Evolutionary conservation across 2,329 filamentous ascomycete species (phyloP).

Genomic region (Colletotrichum magnum): DNA sequence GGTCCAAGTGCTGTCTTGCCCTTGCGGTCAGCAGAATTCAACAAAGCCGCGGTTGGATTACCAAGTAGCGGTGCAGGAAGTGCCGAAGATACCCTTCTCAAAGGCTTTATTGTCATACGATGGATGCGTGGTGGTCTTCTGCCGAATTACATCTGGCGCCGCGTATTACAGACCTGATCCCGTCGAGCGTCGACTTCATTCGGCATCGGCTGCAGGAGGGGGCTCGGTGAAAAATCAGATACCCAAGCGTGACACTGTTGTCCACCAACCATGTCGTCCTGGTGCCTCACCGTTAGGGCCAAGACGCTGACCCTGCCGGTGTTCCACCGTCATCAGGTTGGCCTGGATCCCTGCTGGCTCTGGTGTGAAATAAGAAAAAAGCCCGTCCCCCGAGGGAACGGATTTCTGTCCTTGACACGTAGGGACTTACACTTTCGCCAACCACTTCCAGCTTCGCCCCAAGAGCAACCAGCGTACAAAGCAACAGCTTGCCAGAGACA

Average conservation of each 20-base stretch:
- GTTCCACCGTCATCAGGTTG: slow-evolving; percentile 3
- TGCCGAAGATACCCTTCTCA: neutral
- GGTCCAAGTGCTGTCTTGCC: neutral
- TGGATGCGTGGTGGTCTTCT: slow-evolving; percentile 11
- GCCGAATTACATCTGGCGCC: neutral
- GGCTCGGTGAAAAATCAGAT: slow-evolving; percentile 16
- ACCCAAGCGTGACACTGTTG: slow-evolving; percentile 7
- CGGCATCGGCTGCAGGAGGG: slow-evolving; percentile 6
- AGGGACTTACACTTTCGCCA: slow-evolving; percentile 40
- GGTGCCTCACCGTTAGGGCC: slow-evolving; percentile 19
- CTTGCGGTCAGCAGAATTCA: neutral
- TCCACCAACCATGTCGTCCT: slow-evolving; percentile 24
- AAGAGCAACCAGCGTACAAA: slow-evolving; percentile 44
- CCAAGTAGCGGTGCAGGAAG: slow-evolving; percentile 21
- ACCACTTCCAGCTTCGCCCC: slow-evolving; percentile 41
- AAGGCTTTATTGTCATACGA: slow-evolving; percentile 2
- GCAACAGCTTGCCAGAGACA: slow-evolving; percentile 42
- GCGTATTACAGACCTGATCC: neutral
- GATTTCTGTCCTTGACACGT: neutral
- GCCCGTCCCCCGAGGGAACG: neutral
- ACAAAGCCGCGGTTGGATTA: neutral
- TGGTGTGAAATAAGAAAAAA: slow-evolving; percentile 29
- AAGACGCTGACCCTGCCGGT: neutral
- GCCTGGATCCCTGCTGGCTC: slow-evolving; percentile 10
- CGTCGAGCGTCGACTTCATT: neutral